Conservation (phyloP, 768 basidiomycete species). For the Kwoniella europaea region DNA sequence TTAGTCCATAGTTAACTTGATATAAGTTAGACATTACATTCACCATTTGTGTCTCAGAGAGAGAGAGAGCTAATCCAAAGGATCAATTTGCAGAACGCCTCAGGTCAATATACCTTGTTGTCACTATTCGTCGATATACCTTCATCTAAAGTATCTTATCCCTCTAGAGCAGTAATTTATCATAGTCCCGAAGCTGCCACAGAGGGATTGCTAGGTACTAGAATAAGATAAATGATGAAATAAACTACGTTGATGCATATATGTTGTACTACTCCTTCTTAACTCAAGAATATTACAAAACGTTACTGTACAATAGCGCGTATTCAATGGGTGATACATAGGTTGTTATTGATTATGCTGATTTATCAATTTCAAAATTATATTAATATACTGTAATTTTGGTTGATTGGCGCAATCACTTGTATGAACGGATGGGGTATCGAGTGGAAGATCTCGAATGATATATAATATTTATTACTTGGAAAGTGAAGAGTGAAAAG, state of each 20-base stretch:
- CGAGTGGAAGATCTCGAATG: too few species aligned
- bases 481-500: background rate
- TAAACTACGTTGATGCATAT: background rate
- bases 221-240: conserved; percentile 20
- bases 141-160: conserved; percentile 42
- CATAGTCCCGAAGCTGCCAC: conserved; percentile 49
- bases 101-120: conserved; percentile 48
- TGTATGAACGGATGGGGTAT: too few species aligned
- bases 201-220: conserved; percentile 49
- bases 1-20: too few species aligned
- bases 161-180: conserved; percentile 51
- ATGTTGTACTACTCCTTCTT: background rate
- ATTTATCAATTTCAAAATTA: background rate
- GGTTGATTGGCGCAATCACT: too few species aligned
- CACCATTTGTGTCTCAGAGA: too few species aligned
- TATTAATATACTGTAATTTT: background rate
- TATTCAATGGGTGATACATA: too few species aligned
- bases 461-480: too few species aligned
- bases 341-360: background rate
- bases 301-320: too few species aligned
- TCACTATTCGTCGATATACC: conserved; percentile 56
- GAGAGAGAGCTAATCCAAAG: background rate
- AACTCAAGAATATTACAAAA: background rate
- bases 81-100: conserved; percentile 40
- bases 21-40: too few species aligned